Evolutionary conservation across 441 rosid genomes (phyloP), one percentile per base, ranked within the genome.

Genomic region (Dalechampia spathulata): DNA sequence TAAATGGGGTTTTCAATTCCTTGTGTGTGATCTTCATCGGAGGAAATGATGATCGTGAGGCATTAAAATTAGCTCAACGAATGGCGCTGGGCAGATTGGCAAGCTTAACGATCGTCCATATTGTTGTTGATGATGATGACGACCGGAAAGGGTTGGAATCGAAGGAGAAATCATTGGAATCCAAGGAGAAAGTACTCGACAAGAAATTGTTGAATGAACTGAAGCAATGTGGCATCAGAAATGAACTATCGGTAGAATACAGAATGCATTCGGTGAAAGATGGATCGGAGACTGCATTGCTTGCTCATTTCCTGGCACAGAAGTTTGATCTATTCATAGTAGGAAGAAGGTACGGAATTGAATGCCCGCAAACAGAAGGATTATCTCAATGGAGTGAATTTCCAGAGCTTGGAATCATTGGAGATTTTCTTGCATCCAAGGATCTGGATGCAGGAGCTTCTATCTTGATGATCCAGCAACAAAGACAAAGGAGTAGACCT

Each of bases 361-460:
- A 14, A 14, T 20, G 23, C 11, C 28, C 28, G 3, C 57, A 52
- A 21, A 52, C 57, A 0, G 39, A 11, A 0, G 57, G 57, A 4
- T 30, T 52, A 7, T 20, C 44, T 4, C 19, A 52, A 37, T 52
- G 57, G 57, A 52, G 26, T 37, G 57, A 52, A 38, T 10, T 52
- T 5, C 57, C 57, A 9, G 57, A 52, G 21, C 39, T 52, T 4
- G 57, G 57, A 5, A 7, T 38, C 7, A 37, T 52, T 21, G 57
- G 44, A 22, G 57, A 52, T 20, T 19, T 52, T 13, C 39, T 52
- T 13, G 57, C 57, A 1, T 52, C 57, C 13, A 52, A 36, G n/a
- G 57, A 52, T 37, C 17, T 52, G 1, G 9, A 15, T 3, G 11
- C 57, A n/a, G 39, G 19, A 36, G 44, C 57, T 52, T 52, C 57